These are phyloP conservation scores for Inonotus hispidus DNA, from an alignment of 1,284 basidiomycete genomes.

Conservation along the genomic window DNA sequence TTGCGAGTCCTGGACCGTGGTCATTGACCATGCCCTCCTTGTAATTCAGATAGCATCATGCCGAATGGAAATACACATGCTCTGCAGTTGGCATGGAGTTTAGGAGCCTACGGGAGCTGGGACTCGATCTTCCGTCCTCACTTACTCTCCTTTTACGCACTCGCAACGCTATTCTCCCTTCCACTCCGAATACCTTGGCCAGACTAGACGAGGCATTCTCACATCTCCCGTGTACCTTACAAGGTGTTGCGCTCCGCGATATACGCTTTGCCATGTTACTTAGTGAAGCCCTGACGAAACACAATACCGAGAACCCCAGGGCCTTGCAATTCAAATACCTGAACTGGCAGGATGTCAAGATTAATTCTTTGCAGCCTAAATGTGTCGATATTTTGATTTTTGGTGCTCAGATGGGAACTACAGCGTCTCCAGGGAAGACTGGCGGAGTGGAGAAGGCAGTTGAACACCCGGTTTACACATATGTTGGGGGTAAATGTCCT, in stretches of 20 bases:
- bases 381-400: too few relatives aligned
- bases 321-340: not conserved
- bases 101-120: conserved; percentile 13
- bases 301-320: not conserved
- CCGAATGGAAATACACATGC: not conserved
- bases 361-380: not conserved
- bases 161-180: conserved; percentile 30
- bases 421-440: too few relatives aligned
- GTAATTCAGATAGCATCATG: conserved; percentile 4
- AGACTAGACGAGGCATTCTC: not conserved
- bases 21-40: too few relatives aligned
- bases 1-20: too few relatives aligned
- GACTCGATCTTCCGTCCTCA: not conserved
- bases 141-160: conserved; percentile 24
- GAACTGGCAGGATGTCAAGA: not conserved
- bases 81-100: not conserved
- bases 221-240: not conserved
- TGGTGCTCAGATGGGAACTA: too few relatives aligned
- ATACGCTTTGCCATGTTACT: conserved; percentile 30
- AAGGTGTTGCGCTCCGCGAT: conserved; percentile 47
- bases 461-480: too few relatives aligned
- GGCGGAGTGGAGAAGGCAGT: too few relatives aligned
- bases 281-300: not conserved
- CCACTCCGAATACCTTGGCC: conserved; percentile 4
- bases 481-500: too few relatives aligned